Conservation (phyloP, 225 moss, liverwort and hornwort genomes). For the Physcomitrellopsis africana region DNA sequence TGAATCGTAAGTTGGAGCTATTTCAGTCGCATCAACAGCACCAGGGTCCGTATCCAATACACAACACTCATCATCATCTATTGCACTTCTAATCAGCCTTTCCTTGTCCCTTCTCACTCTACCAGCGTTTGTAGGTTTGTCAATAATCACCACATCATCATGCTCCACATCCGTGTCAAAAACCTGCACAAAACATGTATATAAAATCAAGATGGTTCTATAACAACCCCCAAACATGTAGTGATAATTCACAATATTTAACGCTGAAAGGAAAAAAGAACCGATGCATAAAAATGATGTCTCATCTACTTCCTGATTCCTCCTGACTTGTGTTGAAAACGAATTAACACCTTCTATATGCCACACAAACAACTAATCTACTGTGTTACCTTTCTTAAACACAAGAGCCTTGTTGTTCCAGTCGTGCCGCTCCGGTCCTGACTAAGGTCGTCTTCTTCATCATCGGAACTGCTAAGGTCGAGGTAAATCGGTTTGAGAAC, state of each 20-base stretch:
- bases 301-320: neutral
- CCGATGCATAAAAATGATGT: no score
- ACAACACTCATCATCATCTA: constrained; percentile 45
- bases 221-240: neutral
- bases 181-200: constrained; percentile 14
- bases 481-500: constrained; percentile 5
- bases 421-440: neutral
- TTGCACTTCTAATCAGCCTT: constrained; percentile 19
- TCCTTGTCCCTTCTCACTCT: constrained; percentile 26
- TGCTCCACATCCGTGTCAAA: constrained; percentile 31
- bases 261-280: no score
- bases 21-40: constrained; percentile 23
- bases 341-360: neutral
- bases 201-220: neutral
- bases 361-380: neutral
- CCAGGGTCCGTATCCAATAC: constrained; percentile 43
- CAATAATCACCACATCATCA: constrained; percentile 45
- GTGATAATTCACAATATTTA: neutral
- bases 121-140: constrained; percentile 23
- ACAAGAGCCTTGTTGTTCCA: neutral
- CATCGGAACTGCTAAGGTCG: constrained; percentile 43
- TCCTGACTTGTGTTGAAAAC: neutral
- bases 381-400: constrained; percentile 24
- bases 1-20: constrained; percentile 31
- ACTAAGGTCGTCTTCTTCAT: constrained; percentile 32